A percentile compares a stretch with the other conserved stretches of the same genome.
Evolutionary conservation across 2,329 filamentous ascomycete genomes (phyloP).

Genomic region (Zasmidium cellare): DNA sequence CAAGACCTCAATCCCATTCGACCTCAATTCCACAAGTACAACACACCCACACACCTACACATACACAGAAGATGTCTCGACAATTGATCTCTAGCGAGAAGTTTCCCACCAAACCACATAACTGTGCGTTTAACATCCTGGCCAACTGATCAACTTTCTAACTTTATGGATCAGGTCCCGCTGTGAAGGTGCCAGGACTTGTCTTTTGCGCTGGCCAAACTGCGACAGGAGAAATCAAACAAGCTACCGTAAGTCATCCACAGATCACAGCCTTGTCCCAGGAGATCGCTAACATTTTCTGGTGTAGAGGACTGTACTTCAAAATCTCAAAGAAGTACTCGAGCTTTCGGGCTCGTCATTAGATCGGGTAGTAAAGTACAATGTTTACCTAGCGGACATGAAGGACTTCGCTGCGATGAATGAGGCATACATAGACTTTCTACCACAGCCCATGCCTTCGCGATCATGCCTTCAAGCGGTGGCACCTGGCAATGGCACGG

Average conservation of each 20-base stretch:
- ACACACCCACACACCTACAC: neutral
- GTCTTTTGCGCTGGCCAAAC: slow-evolving; percentile 51
- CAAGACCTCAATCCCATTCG: no score
- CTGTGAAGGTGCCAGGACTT: slow-evolving; percentile 47
- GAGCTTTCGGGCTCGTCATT: slow-evolving; percentile 33
- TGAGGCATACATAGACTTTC: slow-evolving; percentile 45
- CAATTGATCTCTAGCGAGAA: slow-evolving; percentile 50
- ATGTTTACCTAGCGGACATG: slow-evolving; percentile 65
- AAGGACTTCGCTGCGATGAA: slow-evolving; percentile 61
- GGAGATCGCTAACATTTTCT: neutral
- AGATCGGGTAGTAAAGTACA: slow-evolving; percentile 63
- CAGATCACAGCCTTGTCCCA: neutral
- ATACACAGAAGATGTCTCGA: slow-evolving; percentile 41
- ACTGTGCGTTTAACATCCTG: slow-evolving; percentile 37
- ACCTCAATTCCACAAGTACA: no score
- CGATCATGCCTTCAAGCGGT: slow-evolving; percentile 42
- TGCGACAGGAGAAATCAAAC: slow-evolving; percentile 52
- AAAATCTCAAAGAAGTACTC: slow-evolving; percentile 12
- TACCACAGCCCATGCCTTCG: slow-evolving; percentile 14
- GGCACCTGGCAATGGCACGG: slow-evolving; percentile 42
- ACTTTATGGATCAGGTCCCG: slow-evolving; percentile 36
- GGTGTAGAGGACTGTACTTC: slow-evolving; percentile 1
- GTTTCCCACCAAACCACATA: slow-evolving; percentile 50
- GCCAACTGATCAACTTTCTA: neutral
- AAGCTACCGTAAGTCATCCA: slow-evolving; percentile 40